A percentile compares a stretch with the other conserved stretches of the same genome.
phyloP scores from a whole-genome alignment of 2,329 filamentous ascomycete species.

The Diaporthe capsici region DNA sequence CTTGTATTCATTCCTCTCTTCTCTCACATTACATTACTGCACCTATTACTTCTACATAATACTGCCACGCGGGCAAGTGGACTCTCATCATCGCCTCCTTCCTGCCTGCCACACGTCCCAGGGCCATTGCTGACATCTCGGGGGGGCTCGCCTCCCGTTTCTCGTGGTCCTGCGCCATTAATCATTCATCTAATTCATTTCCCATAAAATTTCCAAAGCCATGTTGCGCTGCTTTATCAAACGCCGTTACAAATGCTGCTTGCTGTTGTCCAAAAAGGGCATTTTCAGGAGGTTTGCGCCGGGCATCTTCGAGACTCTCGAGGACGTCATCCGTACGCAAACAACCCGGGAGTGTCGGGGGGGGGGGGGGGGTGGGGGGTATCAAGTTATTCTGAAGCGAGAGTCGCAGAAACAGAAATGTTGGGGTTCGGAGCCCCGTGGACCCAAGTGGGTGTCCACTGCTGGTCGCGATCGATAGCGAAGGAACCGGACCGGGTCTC shows the following conservation, averaged over 20 bases:
- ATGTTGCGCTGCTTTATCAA: constrained; percentile 28
- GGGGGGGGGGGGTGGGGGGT: constrained; percentile 17
- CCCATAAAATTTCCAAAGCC: constrained; percentile 22
- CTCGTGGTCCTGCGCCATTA: constrained; percentile 14
- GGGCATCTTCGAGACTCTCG: background rate
- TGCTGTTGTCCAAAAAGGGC: constrained; percentile 1
- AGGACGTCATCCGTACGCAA: background rate
- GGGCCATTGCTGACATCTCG: background rate
- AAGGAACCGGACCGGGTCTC: background rate
- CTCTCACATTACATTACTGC: constrained; percentile 20
- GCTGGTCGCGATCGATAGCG: background rate
- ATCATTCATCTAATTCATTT: constrained; percentile 37
- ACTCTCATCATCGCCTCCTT: background rate
- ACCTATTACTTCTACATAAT: constrained; percentile 28
- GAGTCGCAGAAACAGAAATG: constrained; percentile 15
- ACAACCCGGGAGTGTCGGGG: background rate
- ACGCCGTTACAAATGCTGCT: constrained; percentile 40
- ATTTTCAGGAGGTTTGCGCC: background rate
- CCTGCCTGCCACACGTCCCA: background rate
- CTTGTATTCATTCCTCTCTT: constrained; percentile 20
- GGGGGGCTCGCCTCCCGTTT: background rate
- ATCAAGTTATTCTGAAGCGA: constrained; percentile 30
- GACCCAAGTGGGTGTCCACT: background rate
- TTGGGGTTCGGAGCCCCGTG: background rate
- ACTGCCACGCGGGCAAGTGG: background rate